phyloP scores from a whole-genome alignment of 345 rosid genomes.

The Syzygium oleosum region DNA sequence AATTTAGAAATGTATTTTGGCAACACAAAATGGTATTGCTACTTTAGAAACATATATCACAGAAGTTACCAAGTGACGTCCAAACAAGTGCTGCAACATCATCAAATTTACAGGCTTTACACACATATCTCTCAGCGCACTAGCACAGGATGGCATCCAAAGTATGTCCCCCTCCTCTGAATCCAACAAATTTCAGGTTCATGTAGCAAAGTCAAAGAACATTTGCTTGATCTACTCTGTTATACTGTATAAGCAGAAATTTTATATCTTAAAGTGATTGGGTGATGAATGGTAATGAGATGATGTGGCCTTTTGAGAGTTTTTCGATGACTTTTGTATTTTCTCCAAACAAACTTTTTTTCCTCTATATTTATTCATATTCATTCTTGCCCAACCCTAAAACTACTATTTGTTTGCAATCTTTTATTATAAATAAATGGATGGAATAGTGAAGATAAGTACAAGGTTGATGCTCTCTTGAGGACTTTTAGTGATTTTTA shows the following conservation, averaged over 20 bases:
- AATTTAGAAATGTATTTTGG: not conserved
- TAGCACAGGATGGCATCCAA: not conserved
- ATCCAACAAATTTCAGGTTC: not conserved
- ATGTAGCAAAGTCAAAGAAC: not conserved
- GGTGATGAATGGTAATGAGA: not conserved
- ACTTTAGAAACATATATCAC: not conserved
- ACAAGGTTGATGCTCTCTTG: not conserved
- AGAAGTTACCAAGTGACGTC: not conserved
- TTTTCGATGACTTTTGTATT: not conserved
- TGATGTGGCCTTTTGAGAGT: not conserved
- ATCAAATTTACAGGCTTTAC: not conserved
- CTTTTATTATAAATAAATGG: not conserved
- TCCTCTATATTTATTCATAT: not conserved
- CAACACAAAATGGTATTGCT: not conserved
- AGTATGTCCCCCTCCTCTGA: not conserved
- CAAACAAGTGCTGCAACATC: not conserved
- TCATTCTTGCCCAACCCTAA: not conserved
- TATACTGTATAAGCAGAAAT: not conserved
- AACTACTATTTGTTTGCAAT: not conserved
- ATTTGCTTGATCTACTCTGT: not conserved
- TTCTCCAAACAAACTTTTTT: not conserved
- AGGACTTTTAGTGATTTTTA: not conserved
- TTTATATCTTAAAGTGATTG: not conserved
- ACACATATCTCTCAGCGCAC: not conserved
- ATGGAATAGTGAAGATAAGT: not conserved